Base-by-base conservation (phyloP, 1,284 basidiomycete species). In the Malassezia brasiliensis region DNA sequence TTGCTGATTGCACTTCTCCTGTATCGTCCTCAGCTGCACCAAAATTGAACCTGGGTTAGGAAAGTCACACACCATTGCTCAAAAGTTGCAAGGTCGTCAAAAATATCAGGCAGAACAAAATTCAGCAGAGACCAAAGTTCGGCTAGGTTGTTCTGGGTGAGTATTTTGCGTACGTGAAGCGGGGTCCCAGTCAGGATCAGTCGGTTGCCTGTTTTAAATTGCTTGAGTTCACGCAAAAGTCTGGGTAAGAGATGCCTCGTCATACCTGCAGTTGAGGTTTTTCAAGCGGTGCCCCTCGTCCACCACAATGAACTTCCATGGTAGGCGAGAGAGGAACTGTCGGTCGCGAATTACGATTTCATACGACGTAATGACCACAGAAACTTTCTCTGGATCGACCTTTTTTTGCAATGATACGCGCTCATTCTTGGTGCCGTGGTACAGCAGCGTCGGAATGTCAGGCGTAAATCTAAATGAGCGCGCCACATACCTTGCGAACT, bases 71-170 rank as follows among this genome's bases (percentile, higher is more conserved):
- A 68, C 89, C 88, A 90, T 72, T 88, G 82, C 76, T 93, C 88
- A 77, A 94, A 96, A 0, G 85, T 83, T 55, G 88, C 84, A 22
- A 93, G 78, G 66, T 96, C 88, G 59, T 85, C 83, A 75, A 98
- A 98, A 56, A 96, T 85, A 66, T 75, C 68, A 19, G 70, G 67
- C 19, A 69, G 35, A 39, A 73, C 69, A 35, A 96, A 98, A 73
- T 96, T 94, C 40, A 98, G 83, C 7, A 96, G 79, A 1, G 88
- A 86, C 90, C 90, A 96, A 2, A 98, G 79, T 74, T 98, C 91
- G 10, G 84, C 81, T 2, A 98, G 80, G 69, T 96, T 96, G 76
- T 98, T 96, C 86, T 89, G 71, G 30, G 34, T 20, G 11, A 35
- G n/a, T 17, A 15, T n/a, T 5, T 2, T 17, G 34, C 55, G 15